Base-by-base conservation (phyloP, 2,329 filamentous ascomycete species). In the Macrophomina pseudophaseolina region DNA sequence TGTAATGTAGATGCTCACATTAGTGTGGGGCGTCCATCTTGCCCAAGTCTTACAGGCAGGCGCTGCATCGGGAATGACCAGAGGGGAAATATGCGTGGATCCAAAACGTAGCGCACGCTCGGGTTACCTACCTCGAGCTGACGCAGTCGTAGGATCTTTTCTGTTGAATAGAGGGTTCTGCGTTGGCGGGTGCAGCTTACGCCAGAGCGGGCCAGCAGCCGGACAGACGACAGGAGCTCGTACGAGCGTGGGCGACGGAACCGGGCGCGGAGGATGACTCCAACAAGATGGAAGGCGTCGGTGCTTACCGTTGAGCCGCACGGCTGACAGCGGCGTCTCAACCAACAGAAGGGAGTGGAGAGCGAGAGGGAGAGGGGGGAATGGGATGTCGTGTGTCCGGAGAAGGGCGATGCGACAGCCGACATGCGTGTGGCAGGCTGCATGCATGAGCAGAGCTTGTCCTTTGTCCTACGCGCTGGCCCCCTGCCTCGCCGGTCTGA, bases 231-330 rank as follows among this genome's bases (percentile, higher is more conserved):
- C 48, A 52, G 23, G 32, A 54, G 32, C 52, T 54, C 52, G 52
- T 54, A 54, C 52, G 52, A 54, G 52, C 32, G 7, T 11, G 6
- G 28, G 14, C 9, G 38, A 9, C 28, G n/a, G 12, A n/a, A 12
- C 49, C 30, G 49, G 30, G 28, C 3, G 30, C 30, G 9, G 32
- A 16, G 52, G 32, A 54, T 18, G 52, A 16, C n/a, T 33, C 32
- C 5, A 40, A 54, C 23, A 14, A 28, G 48, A 51, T 14, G 18
- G 48, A 30, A 5, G 6, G 30, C 30, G 30, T 53, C 51, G 52
- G 32, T 54, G 52, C 32, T 54, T 54, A 38, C 52, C 52, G 38
- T 54, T 54, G 52, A 54, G 52, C 52, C 52, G 52, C 52, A 54
- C 6, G 18, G 52, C 52, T 40, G 52, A 38, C 52, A 54, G 33